Percentiles rank a stretch among this genome's conserved stretches.
phyloP scores from a whole-genome alignment of 1,284 basidiomycete genomes.

The Serendipita sp. region DNA sequence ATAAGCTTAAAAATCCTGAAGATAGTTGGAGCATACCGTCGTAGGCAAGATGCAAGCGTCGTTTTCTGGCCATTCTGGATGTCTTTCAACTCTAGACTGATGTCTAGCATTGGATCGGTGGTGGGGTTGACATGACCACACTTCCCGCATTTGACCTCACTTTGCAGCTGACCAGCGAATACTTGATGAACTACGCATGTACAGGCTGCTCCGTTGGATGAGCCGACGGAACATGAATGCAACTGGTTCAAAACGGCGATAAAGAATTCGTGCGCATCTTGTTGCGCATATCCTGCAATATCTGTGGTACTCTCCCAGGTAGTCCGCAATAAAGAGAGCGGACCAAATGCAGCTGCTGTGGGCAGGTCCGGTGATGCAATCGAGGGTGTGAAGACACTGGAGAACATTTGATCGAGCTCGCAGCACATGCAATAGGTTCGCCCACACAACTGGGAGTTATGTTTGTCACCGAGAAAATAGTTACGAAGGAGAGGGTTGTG shows the following conservation, averaged over 20 bases:
- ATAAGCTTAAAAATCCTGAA: conserved; percentile 6
- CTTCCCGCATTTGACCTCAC: conserved; percentile 75
- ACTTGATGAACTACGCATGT: conserved; percentile 88
- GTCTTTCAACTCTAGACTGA: conserved; percentile 72
- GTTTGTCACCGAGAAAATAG: conserved; percentile 81
- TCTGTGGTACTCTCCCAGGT: conserved; percentile 71
- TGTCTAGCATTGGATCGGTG: conserved; percentile 80
- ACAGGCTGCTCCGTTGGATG: conserved; percentile 54
- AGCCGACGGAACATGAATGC: conserved; percentile 63
- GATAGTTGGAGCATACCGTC: conserved; percentile 32
- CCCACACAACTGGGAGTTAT: conserved; percentile 52
- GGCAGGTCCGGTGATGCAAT: background rate
- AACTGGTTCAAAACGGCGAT: conserved; percentile 70
- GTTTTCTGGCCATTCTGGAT: conserved; percentile 28
- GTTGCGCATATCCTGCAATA: conserved; percentile 82
- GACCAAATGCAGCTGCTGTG: conserved; percentile 7
- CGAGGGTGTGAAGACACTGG: conserved; percentile 41
- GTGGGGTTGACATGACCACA: conserved; percentile 63
- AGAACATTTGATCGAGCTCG: conserved; percentile 86
- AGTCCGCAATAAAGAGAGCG: background rate
- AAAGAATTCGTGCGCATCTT: conserved; percentile 89
- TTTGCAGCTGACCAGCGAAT: conserved; percentile 78
- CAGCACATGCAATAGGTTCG: conserved; percentile 75
- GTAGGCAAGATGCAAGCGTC: conserved; percentile 54
- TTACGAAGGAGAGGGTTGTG: conserved; percentile 86